Evolutionary conservation across 345 rosid species (phyloP).

Genomic region (Camelina neglecta): DNA sequence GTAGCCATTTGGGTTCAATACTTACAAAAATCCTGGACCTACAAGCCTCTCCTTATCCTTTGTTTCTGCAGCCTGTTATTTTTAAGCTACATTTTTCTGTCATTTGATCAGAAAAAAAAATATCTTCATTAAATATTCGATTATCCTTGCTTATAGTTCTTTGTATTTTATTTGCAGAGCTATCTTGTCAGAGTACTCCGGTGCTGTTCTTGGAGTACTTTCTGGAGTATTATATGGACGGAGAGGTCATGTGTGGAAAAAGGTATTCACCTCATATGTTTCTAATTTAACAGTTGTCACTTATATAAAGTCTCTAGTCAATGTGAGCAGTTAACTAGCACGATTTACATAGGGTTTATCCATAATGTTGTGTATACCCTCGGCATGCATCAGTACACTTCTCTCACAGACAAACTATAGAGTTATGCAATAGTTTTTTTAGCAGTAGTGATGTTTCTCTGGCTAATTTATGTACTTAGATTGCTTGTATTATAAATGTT

Average conservation of each 20-base stretch:
- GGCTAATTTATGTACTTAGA: slow-evolving; percentile 15
- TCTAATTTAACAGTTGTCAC: not conserved
- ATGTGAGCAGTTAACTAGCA: not conserved
- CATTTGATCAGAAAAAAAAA: not conserved
- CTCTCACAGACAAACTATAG: not conserved
- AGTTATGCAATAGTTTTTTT: not conserved
- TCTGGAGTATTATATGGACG: slow-evolving; percentile 90
- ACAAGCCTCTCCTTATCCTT: not conserved
- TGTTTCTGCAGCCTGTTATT: not conserved
- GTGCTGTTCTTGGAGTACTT: slow-evolving; percentile 95
- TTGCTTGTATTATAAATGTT: not conserved
- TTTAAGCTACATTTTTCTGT: not conserved
- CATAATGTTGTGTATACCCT: not conserved
- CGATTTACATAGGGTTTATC: not conserved
- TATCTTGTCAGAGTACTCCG: slow-evolving; percentile 95
- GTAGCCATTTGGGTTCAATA: not conserved
- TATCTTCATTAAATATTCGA: not conserved
- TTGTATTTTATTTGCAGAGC: slow-evolving; percentile 54
- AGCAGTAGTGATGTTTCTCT: slow-evolving; percentile 2
- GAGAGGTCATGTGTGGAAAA: slow-evolving; percentile 78
- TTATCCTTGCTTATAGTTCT: not conserved
- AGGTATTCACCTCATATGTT: slow-evolving; percentile 55
- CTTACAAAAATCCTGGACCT: not conserved
- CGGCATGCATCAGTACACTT: not conserved
- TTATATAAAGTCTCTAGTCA: slow-evolving; percentile 7